Conservation (phyloP, 305 asterid genomes). For the Fraxinus albicans region DNA sequence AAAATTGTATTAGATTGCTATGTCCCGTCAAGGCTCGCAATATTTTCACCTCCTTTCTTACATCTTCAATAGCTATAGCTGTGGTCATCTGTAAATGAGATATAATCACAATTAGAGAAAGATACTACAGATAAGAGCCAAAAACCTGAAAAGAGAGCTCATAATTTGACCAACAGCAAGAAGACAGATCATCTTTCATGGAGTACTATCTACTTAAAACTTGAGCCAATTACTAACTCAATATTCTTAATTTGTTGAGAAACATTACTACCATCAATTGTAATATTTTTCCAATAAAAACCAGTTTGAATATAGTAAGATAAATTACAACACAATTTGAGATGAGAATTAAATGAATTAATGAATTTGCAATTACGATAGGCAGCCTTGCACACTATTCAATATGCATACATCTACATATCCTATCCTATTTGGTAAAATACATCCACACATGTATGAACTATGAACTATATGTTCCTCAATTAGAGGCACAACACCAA, state of each 20-base stretch:
- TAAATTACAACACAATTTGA: background rate
- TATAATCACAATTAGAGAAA: constrained; percentile 11
- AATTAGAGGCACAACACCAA: background rate
- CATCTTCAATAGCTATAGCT: constrained; percentile 76
- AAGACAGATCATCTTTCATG: background rate
- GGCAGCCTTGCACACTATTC: background rate
- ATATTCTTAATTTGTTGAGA: background rate
- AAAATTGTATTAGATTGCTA: constrained; percentile 61
- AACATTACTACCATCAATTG: background rate
- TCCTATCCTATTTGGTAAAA: background rate
- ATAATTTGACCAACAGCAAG: background rate
- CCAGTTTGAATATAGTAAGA: background rate
- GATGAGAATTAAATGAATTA: background rate
- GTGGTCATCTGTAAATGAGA: constrained; percentile 64
- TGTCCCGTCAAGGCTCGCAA: constrained; percentile 79
- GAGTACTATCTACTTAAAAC: background rate
- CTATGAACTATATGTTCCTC: background rate
- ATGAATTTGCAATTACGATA: background rate
- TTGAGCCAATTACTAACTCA: background rate
- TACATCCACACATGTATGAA: background rate
- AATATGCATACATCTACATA: background rate
- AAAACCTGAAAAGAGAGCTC: background rate
- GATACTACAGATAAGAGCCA: background rate
- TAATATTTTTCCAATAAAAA: background rate
- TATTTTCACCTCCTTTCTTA: constrained; percentile 87